Evolutionary conservation across 2,329 filamentous ascomycete genomes (phyloP).

Genomic region (Microcyclospora tardicrescens): DNA sequence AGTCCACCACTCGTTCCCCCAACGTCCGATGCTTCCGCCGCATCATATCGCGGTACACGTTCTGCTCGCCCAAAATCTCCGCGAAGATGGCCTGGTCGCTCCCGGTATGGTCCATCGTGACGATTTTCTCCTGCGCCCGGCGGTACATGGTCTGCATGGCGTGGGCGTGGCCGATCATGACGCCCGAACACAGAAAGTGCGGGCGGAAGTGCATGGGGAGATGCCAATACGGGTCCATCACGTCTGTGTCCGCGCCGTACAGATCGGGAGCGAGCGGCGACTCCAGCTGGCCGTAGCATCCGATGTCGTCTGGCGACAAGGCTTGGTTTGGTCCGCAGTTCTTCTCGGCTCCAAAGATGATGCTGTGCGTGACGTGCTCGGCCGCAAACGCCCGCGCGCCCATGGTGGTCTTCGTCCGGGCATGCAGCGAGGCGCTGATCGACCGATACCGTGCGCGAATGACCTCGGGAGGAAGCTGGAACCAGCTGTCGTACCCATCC

Average conservation of each 20-base stretch:
- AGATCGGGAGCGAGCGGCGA: conserved; percentile 23
- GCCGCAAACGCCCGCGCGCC: no score
- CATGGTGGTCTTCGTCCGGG: no score
- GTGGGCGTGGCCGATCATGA: conserved; percentile 29
- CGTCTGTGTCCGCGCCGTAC: conserved; percentile 36
- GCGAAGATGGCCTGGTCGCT: conserved; percentile 37
- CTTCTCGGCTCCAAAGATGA: conserved; percentile 23
- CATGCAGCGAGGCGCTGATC: conserved; percentile 40
- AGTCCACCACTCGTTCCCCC: no score
- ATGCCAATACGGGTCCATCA: no score
- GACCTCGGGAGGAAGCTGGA: conserved; percentile 48
- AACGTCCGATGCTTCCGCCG: no score
- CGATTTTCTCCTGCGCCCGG: conserved; percentile 28
- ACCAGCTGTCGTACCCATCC: no score
- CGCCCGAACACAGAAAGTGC: conserved; percentile 36
- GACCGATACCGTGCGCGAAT: conserved; percentile 49
- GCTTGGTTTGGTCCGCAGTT: conserved; percentile 22
- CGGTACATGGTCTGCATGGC: conserved; percentile 28
- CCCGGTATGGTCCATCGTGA: conserved; percentile 22
- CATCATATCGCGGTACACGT: no score
- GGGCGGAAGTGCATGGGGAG: conserved; percentile 28
- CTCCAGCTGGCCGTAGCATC: conserved; percentile 19
- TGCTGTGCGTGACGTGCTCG: no score
- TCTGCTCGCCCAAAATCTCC: conserved; percentile 41
- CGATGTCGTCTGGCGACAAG: no score